These are phyloP conservation scores for Salix koriyanagi DNA, from an alignment of 345 rosid genomes.

Conservation along the genomic window DNA sequence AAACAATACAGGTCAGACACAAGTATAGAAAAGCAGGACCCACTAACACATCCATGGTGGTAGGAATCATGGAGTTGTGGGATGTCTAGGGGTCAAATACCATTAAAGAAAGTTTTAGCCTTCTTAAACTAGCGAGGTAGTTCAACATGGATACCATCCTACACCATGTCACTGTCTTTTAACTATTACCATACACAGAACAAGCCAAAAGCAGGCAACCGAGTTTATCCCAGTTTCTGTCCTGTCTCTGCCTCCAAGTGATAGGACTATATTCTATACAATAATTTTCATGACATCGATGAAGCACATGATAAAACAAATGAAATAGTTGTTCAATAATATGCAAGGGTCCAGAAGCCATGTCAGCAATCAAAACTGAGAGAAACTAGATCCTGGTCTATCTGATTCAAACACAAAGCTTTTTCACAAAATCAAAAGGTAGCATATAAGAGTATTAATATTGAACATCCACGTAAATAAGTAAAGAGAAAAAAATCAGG, in stretches of 20 bases:
- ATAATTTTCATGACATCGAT: background rate
- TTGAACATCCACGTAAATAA: background rate
- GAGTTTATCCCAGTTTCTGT: background rate
- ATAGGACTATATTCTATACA: slow-evolving; percentile 3
- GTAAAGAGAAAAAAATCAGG: background rate
- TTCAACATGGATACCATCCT: background rate
- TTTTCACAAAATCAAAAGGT: background rate
- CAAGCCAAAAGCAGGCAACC: background rate
- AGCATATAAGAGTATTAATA: too few relatives aligned
- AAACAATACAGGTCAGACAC: background rate
- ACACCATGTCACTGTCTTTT: background rate
- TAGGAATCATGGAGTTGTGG: background rate
- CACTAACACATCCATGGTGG: background rate
- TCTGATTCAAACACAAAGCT: background rate
- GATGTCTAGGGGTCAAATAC: slow-evolving; percentile 1
- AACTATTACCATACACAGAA: background rate
- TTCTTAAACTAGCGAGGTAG: background rate
- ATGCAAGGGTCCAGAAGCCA: background rate
- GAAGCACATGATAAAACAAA: background rate
- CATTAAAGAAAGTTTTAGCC: background rate
- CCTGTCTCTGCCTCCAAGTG: background rate
- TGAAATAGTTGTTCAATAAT: background rate
- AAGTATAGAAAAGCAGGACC: background rate
- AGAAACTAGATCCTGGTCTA: background rate
- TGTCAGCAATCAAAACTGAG: background rate